Conservation (phyloP, 805 yeast species). For the Debaryomyces castellii region DNA sequence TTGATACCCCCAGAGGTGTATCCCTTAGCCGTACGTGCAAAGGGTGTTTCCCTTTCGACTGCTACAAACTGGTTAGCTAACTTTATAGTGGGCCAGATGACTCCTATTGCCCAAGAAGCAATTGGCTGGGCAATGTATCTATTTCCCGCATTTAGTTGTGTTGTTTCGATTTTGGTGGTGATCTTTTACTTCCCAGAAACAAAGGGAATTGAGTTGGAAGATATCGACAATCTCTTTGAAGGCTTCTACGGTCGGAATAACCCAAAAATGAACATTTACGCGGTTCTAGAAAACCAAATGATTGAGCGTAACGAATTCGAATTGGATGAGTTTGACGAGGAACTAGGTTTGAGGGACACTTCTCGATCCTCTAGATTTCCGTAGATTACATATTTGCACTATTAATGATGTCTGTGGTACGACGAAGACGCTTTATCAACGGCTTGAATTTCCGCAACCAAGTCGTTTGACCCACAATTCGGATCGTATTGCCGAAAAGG, state of each 20-base stretch:
- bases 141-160: slow-evolving; percentile 39
- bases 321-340: slow-evolving; percentile 12
- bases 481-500: neutral
- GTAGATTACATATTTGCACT: neutral
- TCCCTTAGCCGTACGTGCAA: slow-evolving; percentile 42
- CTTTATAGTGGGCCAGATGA: slow-evolving; percentile 44
- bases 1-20: slow-evolving; percentile 45
- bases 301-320: slow-evolving; percentile 9
- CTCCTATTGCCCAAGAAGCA: slow-evolving; percentile 39
- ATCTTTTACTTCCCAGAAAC: slow-evolving; percentile 42
- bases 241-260: slow-evolving; percentile 24
- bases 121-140: slow-evolving; percentile 44
- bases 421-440: neutral
- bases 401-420: neutral
- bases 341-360: neutral
- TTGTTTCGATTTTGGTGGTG: slow-evolving; percentile 34
- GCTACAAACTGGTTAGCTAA: slow-evolving; percentile 48
- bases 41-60: slow-evolving; percentile 45
- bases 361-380: neutral
- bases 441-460: no score
- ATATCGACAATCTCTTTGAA: slow-evolving; percentile 38
- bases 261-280: slow-evolving; percentile 16
- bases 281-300: slow-evolving; percentile 8
- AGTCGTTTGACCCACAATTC: neutral
- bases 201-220: slow-evolving; percentile 44